Conservation (phyloP, 2,329 filamentous ascomycete species). For the Ustilaginoidea virens region DNA sequence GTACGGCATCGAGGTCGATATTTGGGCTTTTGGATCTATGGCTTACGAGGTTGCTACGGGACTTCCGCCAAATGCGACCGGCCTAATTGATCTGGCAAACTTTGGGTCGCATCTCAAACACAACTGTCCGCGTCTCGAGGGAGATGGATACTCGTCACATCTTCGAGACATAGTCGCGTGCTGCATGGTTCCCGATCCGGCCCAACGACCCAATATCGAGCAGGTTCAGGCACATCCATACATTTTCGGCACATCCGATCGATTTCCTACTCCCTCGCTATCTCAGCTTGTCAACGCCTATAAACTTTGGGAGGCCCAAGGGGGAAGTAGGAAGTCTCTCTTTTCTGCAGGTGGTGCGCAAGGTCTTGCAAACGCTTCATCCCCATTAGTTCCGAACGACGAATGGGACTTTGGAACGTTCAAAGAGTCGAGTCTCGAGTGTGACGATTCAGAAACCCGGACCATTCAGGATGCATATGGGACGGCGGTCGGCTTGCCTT, state of each 20-base stretch:
- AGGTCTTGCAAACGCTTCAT: conserved; percentile 27
- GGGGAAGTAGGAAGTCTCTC: conserved; percentile 53
- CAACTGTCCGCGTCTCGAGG: conserved; percentile 53
- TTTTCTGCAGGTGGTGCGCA: conserved; percentile 45
- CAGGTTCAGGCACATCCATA: conserved; percentile 55
- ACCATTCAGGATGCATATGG: conserved; percentile 47
- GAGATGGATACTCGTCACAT: conserved; percentile 51
- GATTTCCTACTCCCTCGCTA: conserved; percentile 48
- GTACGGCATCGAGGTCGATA: conserved; percentile 62
- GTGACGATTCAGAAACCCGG: conserved; percentile 35
- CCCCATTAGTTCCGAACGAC: conserved; percentile 32
- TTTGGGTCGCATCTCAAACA: conserved; percentile 42
- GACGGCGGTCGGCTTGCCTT: conserved; percentile 35
- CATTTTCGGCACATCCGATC: conserved; percentile 43
- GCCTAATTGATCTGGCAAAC: conserved; percentile 30
- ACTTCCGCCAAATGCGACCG: conserved; percentile 52
- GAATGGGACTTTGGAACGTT: conserved; percentile 56
- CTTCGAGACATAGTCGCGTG: conserved; percentile 57
- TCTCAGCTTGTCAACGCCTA: conserved; percentile 54
- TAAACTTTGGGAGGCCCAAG: conserved; percentile 58
- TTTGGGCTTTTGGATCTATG: conserved; percentile 75
- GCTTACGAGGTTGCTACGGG: conserved; percentile 70
- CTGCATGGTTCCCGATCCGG: conserved; percentile 53
- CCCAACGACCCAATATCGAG: conserved; percentile 52
- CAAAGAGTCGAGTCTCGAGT: conserved; percentile 42